These are phyloP conservation scores for slime mould (Dictyostelium discoideum) DNA, from an alignment of 78 protist species.

Conservation along the genomic window dicty_2.7 NC_007090.3:374001-374500, in stretches of 20 bases:
- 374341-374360: not conserved
- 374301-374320: not conserved
- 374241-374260: not conserved
- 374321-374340: not conserved
- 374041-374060: too few species aligned
- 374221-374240: not conserved
- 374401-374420: too few species aligned
- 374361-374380: too few species aligned
- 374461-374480: not conserved
- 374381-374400: not conserved
- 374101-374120: not conserved
- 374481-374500: not conserved
- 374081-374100: not conserved
- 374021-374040: too few species aligned
- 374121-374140: not conserved
- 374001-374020: not conserved
- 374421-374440: not conserved
- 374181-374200: not conserved
- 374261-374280: not conserved
- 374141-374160: not conserved
- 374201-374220: not conserved
- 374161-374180: not conserved
- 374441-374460: not conserved
- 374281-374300: not conserved
- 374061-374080: not conserved